phyloP scores from a whole-genome alignment of 495 filamentous ascomycete species.

The Aspergillus homomorphus region DNA sequence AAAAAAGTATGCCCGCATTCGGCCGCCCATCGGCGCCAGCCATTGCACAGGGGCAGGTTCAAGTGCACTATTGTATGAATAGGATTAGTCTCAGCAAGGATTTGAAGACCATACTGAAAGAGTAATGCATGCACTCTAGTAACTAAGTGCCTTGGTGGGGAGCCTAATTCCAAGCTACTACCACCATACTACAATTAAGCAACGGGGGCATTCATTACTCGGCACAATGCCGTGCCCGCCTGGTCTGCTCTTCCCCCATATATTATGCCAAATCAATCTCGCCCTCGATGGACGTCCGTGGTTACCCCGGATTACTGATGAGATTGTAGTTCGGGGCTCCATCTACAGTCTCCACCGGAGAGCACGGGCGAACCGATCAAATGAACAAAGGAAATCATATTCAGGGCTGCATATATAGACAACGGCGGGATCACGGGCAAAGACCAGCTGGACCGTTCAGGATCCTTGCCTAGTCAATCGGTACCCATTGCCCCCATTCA shows the following conservation, averaged over 20 bases:
- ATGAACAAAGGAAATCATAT: slow-evolving; percentile 34
- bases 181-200: background rate
- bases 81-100: background rate
- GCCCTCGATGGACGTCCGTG: background rate
- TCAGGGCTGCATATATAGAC: slow-evolving; percentile 28
- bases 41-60: background rate
- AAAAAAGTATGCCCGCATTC: slow-evolving; percentile 38
- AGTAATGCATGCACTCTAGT: background rate
- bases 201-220: background rate
- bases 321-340: background rate
- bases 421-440: slow-evolving; percentile 13
- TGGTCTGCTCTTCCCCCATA: background rate
- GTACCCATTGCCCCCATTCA: slow-evolving; percentile 28
- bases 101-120: too few species aligned
- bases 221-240: background rate
- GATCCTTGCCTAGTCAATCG: slow-evolving; percentile 11
- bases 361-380: background rate
- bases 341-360: background rate
- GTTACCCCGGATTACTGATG: background rate
- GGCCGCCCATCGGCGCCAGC: slow-evolving; percentile 15
- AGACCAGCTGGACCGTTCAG: slow-evolving; percentile 15
- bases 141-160: background rate
- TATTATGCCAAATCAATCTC: background rate
- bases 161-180: background rate
- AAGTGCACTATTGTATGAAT: background rate